A percentile compares a stretch with the other conserved stretches of the same genome.
Evolutionary conservation across 2,329 filamentous ascomycete species (phyloP).

Genomic region (Gremmenia infestans): DNA sequence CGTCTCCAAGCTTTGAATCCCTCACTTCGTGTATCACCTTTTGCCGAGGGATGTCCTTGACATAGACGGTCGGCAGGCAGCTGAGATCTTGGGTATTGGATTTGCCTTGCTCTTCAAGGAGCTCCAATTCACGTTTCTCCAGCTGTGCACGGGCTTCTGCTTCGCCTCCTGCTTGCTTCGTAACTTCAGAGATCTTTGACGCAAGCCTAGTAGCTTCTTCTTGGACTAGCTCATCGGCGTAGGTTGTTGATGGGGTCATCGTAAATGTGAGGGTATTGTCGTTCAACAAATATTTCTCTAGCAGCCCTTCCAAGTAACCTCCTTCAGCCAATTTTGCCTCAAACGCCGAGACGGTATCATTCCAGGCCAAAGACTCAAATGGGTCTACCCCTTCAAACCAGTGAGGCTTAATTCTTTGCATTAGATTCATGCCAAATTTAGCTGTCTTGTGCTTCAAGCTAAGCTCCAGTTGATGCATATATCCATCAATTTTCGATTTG

Average conservation of each 20-base stretch:
- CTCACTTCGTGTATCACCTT: constrained; percentile 57
- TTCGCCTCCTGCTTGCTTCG: constrained; percentile 63
- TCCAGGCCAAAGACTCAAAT: constrained; percentile 87
- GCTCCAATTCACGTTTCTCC: constrained; percentile 70
- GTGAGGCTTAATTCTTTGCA: constrained; percentile 81
- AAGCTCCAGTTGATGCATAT: constrained; percentile 91
- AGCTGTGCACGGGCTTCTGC: constrained; percentile 67
- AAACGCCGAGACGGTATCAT: constrained; percentile 80
- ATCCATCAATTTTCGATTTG: constrained; percentile 83
- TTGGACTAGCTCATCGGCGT: constrained; percentile 64
- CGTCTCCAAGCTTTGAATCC: constrained; percentile 60
- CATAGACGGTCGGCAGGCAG: constrained; percentile 81
- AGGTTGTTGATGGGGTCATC: constrained; percentile 80
- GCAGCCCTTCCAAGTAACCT: constrained; percentile 74
- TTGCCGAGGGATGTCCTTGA: constrained; percentile 79
- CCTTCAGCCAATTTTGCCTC: constrained; percentile 69
- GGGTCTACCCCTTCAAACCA: constrained; percentile 97
- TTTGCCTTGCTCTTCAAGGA: constrained; percentile 78
- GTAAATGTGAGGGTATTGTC: constrained; percentile 87
- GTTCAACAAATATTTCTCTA: constrained; percentile 87
- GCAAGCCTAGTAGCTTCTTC: constrained; percentile 76
- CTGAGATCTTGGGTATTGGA: constrained; percentile 80
- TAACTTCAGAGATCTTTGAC: constrained; percentile 66
- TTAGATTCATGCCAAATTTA: constrained; percentile 84
- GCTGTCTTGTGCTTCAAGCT: constrained; percentile 93